Percentiles rank a stretch among this genome's conserved stretches.
Conservation (phyloP, 352 stramenopile species). For the Phytopythium aichiense region DNA sequence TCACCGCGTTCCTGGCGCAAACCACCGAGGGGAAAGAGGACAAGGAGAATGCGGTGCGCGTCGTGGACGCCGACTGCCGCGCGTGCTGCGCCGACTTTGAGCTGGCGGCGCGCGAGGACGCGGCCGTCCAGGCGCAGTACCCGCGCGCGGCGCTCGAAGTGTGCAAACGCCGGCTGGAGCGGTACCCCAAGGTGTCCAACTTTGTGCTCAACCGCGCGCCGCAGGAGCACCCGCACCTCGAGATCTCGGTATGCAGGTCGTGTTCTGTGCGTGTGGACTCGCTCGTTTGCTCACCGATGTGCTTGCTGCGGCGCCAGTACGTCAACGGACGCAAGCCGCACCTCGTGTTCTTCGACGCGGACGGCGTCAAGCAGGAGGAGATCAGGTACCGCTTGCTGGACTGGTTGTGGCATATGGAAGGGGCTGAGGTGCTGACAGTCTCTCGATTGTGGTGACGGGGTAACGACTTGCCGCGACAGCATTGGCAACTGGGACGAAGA, state of each 20-base stretch:
- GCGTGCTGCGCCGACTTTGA: constrained; percentile 49
- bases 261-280: neutral
- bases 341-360: constrained; percentile 59
- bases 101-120: constrained; percentile 26
- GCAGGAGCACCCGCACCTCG: constrained; percentile 31
- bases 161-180: constrained; percentile 44
- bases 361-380: constrained; percentile 49
- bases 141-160: constrained; percentile 46
- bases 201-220: constrained; percentile 53
- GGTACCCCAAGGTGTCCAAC: constrained; percentile 63
- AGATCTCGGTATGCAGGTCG: constrained; percentile 28
- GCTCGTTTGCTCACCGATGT: neutral
- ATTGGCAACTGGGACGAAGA: constrained; percentile 73
- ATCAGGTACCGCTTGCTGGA: constrained; percentile 33
- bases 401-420: neutral
- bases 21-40: constrained; percentile 9
- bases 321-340: constrained; percentile 42
- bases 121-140: constrained; percentile 24
- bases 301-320: constrained; percentile 16
- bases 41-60: neutral
- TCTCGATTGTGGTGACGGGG: neutral
- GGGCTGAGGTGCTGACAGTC: constrained; percentile 4
- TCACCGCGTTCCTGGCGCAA: constrained; percentile 31
- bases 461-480: constrained; percentile 14
- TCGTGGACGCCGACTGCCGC: constrained; percentile 22